phyloP scores from a whole-genome alignment of 2,329 filamentous ascomycete genomes.

The Sporothrix schenckii region DNA sequence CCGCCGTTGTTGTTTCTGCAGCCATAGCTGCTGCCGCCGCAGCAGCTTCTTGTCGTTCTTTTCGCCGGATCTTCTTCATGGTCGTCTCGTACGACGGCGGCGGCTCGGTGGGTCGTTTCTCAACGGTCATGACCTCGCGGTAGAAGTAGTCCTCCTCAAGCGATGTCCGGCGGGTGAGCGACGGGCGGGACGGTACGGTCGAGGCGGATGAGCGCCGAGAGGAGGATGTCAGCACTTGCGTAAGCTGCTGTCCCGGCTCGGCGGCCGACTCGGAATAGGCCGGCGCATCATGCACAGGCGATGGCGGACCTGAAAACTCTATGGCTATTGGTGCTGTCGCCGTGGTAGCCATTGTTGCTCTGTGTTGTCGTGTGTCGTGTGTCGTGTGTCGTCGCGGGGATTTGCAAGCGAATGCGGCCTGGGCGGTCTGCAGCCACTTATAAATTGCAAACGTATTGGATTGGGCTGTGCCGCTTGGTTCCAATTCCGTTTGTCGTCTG shows the following conservation, averaged over 20 bases:
- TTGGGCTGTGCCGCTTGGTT: neutral
- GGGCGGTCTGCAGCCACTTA: constrained; percentile 11
- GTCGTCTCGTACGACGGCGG: constrained; percentile 52
- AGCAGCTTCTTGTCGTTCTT: constrained; percentile 34
- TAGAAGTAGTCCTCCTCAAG: constrained; percentile 61
- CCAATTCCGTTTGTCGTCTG: constrained; percentile 25
- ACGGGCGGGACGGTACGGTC: constrained; percentile 37
- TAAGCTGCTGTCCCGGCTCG: neutral
- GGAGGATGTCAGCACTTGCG: neutral
- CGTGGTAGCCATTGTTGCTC: constrained; percentile 1
- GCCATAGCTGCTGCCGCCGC: neutral
- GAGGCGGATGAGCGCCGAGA: constrained; percentile 25
- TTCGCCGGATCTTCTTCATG: constrained; percentile 39
- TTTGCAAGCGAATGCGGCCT: neutral
- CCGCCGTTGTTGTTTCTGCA: neutral
- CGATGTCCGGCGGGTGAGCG: constrained; percentile 51
- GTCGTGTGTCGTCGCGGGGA: neutral
- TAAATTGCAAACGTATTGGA: neutral
- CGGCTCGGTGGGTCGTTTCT: constrained; percentile 50
- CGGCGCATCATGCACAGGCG: constrained; percentile 9
- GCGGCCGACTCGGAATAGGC: neutral
- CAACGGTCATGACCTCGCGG: constrained; percentile 54
- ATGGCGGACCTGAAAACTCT: neutral
- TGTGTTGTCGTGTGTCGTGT: neutral
- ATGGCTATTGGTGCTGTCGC: constrained; percentile 6